Conservation (phyloP, 1,284 basidiomycete species). For the Malassezia caprae region DNA sequence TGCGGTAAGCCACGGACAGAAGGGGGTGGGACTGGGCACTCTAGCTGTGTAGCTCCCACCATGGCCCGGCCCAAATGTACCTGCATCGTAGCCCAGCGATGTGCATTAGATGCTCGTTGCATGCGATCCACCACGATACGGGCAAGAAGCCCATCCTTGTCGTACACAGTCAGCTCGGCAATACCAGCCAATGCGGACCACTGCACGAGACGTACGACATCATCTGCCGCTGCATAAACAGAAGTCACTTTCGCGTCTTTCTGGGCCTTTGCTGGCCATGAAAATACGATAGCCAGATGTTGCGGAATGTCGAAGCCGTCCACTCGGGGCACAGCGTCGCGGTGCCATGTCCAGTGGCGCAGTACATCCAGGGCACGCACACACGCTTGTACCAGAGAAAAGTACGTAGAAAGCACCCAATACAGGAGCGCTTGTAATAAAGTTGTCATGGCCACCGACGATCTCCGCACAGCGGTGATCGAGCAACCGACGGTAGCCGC, state of each 20-base stretch:
- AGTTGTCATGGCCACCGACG: not conserved
- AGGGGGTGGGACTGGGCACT: not conserved
- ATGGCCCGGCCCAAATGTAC: not conserved
- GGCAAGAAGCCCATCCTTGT: not conserved
- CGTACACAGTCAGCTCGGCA: conserved; percentile 11
- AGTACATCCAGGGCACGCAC: not conserved
- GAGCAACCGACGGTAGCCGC: not conserved
- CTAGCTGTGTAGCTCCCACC: too few species aligned
- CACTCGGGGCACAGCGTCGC: not conserved
- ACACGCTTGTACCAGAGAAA: not conserved
- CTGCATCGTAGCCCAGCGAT: not conserved
- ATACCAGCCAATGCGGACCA: conserved; percentile 10
- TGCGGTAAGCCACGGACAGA: not conserved
- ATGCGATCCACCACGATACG: not conserved
- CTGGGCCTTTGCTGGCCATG: not conserved
- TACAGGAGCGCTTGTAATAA: not conserved
- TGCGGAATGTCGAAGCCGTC: not conserved
- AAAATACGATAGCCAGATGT: conserved; percentile 13
- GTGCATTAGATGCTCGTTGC: not conserved
- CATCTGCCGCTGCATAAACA: not conserved
- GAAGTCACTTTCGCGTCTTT: too few species aligned
- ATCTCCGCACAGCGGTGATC: not conserved
- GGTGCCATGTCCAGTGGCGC: not conserved
- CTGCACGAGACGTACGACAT: not conserved
- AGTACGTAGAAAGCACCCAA: not conserved